Evolutionary conservation across 1,139 yeast species (phyloP), one percentile per base, ranked within the genome.

Genomic region (Candida neerlandica): DNA sequence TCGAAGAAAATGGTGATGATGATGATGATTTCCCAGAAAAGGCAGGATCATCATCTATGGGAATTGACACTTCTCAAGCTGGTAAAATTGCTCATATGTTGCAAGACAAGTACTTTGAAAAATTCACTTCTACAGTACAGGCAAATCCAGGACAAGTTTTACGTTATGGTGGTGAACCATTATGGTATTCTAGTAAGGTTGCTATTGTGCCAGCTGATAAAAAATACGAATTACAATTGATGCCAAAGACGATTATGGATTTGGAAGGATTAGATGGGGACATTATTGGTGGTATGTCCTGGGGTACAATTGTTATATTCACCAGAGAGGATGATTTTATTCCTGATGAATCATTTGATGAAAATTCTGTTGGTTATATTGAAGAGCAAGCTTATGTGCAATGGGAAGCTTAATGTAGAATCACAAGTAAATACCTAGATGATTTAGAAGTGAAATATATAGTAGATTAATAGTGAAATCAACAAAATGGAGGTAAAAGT

Each of bases 351-450:
- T 64, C 78, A 23, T 87, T 86, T 56, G 81, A 75, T 50, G 78
- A 71, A 2, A 74, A 84, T 51, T 81, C 84, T 41, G 94, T 90
- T 18, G 97, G 89, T 0, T 94, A 94, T 60, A 80, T 86, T 1
- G 91, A 89, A 63, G 99, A 94, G 66, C 89, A 87, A 86, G 88
- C 89, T 55, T 97, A 94, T 27, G 96, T 92, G 11, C 99, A 94
- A 68, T 94, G 98, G 98, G 99, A 94, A 66, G 27, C 7, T 6
- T 23, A 23, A 23, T 4, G n/a, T n/a, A n/a, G n/a, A n/a, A n/a
- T n/a, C n/a, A n/a, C n/a, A n/a, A n/a, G n/a, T n/a, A n/a, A n/a
- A n/a, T n/a, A n/a, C n/a, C n/a, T n/a, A 10, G 27, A 6, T 23
- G 27, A 6, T 23, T 23, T 4, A n/a, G n/a, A 23, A 23, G 5